Conservation (phyloP, 2,329 filamentous ascomycete genomes). For the Xylariaceae sp. region DNA sequence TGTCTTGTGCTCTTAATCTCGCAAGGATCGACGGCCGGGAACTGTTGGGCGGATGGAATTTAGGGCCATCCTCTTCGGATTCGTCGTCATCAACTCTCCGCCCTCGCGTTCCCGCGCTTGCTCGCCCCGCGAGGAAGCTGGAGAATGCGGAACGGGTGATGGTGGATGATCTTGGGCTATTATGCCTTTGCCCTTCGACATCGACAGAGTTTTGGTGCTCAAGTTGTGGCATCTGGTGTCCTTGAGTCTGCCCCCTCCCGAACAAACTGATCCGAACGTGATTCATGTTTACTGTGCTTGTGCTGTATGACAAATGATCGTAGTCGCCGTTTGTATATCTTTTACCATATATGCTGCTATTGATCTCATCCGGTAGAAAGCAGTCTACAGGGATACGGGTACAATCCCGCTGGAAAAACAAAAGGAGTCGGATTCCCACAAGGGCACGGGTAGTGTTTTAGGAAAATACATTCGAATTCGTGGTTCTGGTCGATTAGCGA, state of each 20-base stretch:
- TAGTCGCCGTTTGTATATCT: slow-evolving; percentile 1
- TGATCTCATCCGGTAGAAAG: neutral
- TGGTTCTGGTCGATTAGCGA: slow-evolving; percentile 7
- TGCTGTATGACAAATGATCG: slow-evolving; percentile 7
- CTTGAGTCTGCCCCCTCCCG: slow-evolving; percentile 19
- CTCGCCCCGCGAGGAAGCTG: slow-evolving; percentile 19
- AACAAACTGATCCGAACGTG: slow-evolving; percentile 24
- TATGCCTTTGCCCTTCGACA: slow-evolving; percentile 21
- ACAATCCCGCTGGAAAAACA: neutral
- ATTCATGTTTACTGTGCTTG: slow-evolving; percentile 22
- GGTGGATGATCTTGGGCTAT: slow-evolving; percentile 18
- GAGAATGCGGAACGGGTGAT: slow-evolving; percentile 19
- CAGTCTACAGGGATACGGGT: neutral
- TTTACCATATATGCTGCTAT: neutral
- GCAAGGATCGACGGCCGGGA: slow-evolving; percentile 41
- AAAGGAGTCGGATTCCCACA: neutral
- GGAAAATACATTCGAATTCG: neutral
- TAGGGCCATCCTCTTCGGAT: slow-evolving; percentile 41
- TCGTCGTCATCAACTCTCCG: slow-evolving; percentile 9
- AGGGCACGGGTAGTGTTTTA: neutral
- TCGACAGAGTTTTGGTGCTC: slow-evolving; percentile 21
- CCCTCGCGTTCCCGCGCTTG: slow-evolving; percentile 14
- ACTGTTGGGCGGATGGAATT: slow-evolving; percentile 42
- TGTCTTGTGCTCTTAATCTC: slow-evolving; percentile 38
- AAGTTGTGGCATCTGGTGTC: slow-evolving; percentile 15